Evolutionary conservation across 2,329 filamentous ascomycete species (phyloP), one percentile per base, ranked within the genome.

Genomic region (Venturia oleaginea): DNA sequence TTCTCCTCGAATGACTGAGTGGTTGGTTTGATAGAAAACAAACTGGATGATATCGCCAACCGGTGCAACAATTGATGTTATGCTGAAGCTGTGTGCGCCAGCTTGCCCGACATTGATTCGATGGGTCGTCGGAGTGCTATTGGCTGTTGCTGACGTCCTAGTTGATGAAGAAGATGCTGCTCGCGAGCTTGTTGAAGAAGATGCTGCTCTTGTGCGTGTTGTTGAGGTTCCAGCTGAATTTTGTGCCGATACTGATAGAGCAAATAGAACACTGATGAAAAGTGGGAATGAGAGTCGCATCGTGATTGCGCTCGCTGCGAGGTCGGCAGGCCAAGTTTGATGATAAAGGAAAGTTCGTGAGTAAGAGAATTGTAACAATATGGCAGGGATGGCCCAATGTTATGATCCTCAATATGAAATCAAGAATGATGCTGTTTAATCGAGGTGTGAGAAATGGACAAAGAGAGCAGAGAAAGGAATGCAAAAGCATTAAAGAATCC

Each of bases 1-100:
- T 4, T 68, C 68, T 11, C 71, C 68, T 34, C 70, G 69, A 34
- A 73, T 69, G n/a, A 75, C 73, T 2, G 72, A 73, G 61, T 75
- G 73, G 57, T 73, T 73, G 24, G 67, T 64, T 8, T 71, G 68
- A 38, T 66, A 72, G 68, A 74, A 75, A 42, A 69, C 63, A 66
- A 75, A 75, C 27, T 67, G 66, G 42, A 75, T 66, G 38, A 70
- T 69, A 55, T 74, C 72, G 24, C 71, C 73, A 7, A 68, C 67
- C 7, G 65, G 65, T 3, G 72, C 73, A 32, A 64, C 65, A 51
- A 73, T 69, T 32, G 65, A 68, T 42, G 72, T 71, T 2, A 72
- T 72, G 30, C 66, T 61, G 66, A 69, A 74, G 10, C 62, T 51
- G 59, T 70, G 63, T 40, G 38, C 38, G 2, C 59, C 60, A 24